Conservation (phyloP, 78 protist species). For the slime mould (Dictyostelium discoideum) region dicty_2.7 NC_007091.3:1198001-1198500, state of each 20-base stretch:
- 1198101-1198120: too few relatives aligned
- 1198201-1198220: neutral
- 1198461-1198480: neutral
- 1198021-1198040: neutral
- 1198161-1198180: neutral
- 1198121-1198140: neutral
- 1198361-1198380: neutral
- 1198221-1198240: neutral
- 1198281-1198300: neutral
- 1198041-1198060: neutral
- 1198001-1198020: neutral
- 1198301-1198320: neutral
- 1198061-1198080: neutral
- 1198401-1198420: neutral
- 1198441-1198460: neutral
- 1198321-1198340: neutral
- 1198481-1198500: constrained; percentile 1
- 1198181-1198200: neutral
- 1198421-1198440: neutral
- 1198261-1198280: neutral
- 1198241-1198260: neutral
- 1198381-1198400: neutral
- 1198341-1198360: neutral
- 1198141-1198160: neutral
- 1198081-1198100: neutral